Conservation (phyloP, 2,329 filamentous ascomycete genomes). For the Sclerotinia minor region DNA sequence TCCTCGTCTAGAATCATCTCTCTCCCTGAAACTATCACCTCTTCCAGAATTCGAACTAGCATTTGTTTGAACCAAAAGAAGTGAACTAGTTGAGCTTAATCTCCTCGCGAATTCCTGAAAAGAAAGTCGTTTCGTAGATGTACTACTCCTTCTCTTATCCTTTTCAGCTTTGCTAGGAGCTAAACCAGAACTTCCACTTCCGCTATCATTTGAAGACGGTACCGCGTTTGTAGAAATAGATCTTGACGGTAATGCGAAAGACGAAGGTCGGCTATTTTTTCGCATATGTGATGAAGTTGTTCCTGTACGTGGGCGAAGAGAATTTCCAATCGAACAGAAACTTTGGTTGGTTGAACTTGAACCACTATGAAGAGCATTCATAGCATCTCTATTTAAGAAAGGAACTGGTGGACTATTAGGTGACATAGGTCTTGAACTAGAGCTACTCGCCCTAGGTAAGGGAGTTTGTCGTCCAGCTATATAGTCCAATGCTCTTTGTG, state of each 20-base stretch:
- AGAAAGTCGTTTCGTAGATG: conserved; percentile 58
- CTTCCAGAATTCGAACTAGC: conserved; percentile 40
- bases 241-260: conserved; percentile 36
- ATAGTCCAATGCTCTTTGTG: conserved; percentile 41
- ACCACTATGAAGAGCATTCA: conserved; percentile 37
- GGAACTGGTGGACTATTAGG: conserved; percentile 36
- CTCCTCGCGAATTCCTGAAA: conserved; percentile 62
- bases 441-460: conserved; percentile 4
- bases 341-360: conserved; percentile 23
- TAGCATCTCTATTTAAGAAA: conserved; percentile 38
- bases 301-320: conserved; percentile 36
- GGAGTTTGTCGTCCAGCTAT: conserved; percentile 39
- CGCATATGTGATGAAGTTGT: conserved; percentile 30
- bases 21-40: conserved; percentile 33
- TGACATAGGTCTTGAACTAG: conserved; percentile 31
- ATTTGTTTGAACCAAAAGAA: conserved; percentile 60
- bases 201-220: conserved; percentile 31
- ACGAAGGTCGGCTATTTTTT: conserved; percentile 34
- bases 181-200: conserved; percentile 28
- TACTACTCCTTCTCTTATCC: conserved; percentile 53
- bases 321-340: conserved; percentile 9
- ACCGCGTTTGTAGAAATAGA: conserved; percentile 36
- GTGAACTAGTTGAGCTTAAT: conserved; percentile 59
- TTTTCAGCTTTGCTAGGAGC: conserved; percentile 29
- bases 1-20: conserved; percentile 31